A percentile compares a stretch with the other conserved stretches of the same genome.
Evolutionary conservation across 176 grass and related monocot genomes (phyloP).

Genomic region (Guadua angustifolia): DNA sequence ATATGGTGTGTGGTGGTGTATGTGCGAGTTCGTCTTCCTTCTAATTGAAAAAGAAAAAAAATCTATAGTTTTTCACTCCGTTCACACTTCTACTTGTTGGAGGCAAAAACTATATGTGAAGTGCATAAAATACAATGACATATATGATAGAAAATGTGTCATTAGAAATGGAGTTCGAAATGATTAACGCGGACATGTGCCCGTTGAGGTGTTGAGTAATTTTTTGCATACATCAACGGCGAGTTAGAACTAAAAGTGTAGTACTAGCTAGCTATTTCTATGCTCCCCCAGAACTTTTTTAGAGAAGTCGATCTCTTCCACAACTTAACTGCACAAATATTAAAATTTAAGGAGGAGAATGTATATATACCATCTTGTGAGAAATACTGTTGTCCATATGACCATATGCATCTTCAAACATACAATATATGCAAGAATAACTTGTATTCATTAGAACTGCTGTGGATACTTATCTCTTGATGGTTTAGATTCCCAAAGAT

Average conservation of each 20-base stretch:
- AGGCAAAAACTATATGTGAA: too few relatives aligned
- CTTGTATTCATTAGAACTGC: constrained; percentile 15
- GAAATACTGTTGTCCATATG: not conserved
- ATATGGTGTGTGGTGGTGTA: too few relatives aligned
- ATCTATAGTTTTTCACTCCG: too few relatives aligned
- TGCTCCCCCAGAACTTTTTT: not conserved
- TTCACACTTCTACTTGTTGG: too few relatives aligned
- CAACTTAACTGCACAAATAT: not conserved
- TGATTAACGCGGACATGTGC: not conserved
- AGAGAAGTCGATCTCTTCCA: not conserved
- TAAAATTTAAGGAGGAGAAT: not conserved
- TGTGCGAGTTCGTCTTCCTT: too few relatives aligned
- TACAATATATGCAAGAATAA: constrained; percentile 12
- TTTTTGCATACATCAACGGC: not conserved
- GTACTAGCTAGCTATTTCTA: not conserved
- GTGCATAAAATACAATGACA: too few relatives aligned
- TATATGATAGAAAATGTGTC: too few relatives aligned
- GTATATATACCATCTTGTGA: not conserved
- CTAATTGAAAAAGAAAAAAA: too few relatives aligned
- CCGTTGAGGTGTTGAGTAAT: not conserved
- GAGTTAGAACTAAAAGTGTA: not conserved
- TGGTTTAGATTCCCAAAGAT: constrained; percentile 54
- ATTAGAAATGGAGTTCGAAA: too few relatives aligned
- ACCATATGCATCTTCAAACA: not conserved
- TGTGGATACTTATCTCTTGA: constrained; percentile 25